Percentiles rank a stretch among this genome's conserved stretches.
Evolutionary conservation across 2,329 filamentous ascomycete species (phyloP).

Genomic region (Aspergillus sp.): DNA sequence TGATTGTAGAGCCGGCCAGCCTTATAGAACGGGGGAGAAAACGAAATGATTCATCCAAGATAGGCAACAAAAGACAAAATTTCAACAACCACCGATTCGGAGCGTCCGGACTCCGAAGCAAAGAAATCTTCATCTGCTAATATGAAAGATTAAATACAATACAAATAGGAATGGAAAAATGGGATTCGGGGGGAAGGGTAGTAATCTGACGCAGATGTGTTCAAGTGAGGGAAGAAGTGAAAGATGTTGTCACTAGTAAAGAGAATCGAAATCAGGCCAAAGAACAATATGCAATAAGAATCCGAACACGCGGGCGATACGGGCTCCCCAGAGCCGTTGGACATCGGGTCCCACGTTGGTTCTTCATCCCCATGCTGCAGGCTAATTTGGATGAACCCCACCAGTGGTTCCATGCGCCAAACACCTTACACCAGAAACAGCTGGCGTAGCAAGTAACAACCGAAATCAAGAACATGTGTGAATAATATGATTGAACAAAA

Average conservation of each 20-base stretch:
- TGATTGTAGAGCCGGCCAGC: neutral
- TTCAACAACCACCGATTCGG: conserved; percentile 5
- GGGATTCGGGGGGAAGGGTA: conserved; percentile 8
- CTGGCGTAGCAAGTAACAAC: conserved; percentile 19
- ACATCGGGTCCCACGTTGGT: conserved; percentile 13
- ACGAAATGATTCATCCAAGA: neutral
- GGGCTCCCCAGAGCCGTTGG: conserved; percentile 8
- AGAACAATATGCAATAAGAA: conserved; percentile 13
- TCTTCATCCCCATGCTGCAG: conserved; percentile 15
- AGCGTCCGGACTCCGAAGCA: conserved; percentile 10
- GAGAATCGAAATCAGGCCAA: neutral
- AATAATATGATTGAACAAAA: conserved; percentile 13
- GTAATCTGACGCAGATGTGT: conserved; percentile 7
- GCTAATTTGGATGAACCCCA: conserved; percentile 16
- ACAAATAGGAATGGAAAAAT: conserved; percentile 23
- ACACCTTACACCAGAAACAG: conserved; percentile 25
- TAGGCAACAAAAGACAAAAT: conserved; percentile 3
- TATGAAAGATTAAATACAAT: conserved; percentile 32
- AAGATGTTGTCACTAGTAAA: too few relatives aligned
- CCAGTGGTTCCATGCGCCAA: conserved; percentile 22
- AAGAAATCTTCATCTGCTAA: conserved; percentile 11
- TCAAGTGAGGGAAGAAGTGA: conserved; percentile 18
- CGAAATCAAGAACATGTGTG: conserved; percentile 20
- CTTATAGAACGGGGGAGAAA: conserved; percentile 13
- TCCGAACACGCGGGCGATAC: conserved; percentile 6